Evolutionary conservation across 2,329 filamentous ascomycete species (phyloP), one percentile per base, ranked within the genome.

Genomic region (Westerdykella aurantiaca): DNA sequence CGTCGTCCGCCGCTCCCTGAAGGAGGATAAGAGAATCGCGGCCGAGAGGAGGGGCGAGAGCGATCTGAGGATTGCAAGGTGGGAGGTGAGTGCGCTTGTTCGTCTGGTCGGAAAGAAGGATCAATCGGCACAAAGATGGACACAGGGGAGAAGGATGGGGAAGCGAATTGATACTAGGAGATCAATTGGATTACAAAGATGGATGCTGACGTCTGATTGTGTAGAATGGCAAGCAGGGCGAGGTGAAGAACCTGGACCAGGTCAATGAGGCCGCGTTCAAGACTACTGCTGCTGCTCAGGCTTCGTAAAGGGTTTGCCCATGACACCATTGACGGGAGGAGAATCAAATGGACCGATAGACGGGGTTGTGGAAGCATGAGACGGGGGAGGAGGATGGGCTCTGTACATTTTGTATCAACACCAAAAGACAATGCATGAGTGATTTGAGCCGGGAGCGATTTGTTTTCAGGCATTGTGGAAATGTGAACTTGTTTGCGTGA

Each of bases 191-290:
- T 9, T 29, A 3, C 11, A 9, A 9, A 29, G 11, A 29, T 29
- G 25, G 25, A 29, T 29, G 25, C 57, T 40, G 52, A 35, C 33
- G 33, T 11, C 11, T 9, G 25, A 12, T 16, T 9, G n/a, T 35
- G 33, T 72, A 97, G 93, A 88, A 89, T 75, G 93, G 93, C 78
- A 96, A 95, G 82, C 88, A 94, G 77, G 86, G 88, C 69, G 91
- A 97, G 38, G 58, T 76, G 66, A 86, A 87, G 80, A 81, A 77
- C 68, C 74, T 96, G 56, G 80, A 71, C 47, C 63, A 70, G 45
- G 78, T 75, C 48, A 79, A 80, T 64, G 66, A 71, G 48, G 68
- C 69, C 42, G 73, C 72, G 43, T 67, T 73, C 55, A 67, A 70
- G 22, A 62, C 72, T 58, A 62, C 72, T 58, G 60, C 65, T 49